Evolutionary conservation across 1,284 basidiomycete species (phyloP).

Genomic region (Heterobasidion occidentale): DNA sequence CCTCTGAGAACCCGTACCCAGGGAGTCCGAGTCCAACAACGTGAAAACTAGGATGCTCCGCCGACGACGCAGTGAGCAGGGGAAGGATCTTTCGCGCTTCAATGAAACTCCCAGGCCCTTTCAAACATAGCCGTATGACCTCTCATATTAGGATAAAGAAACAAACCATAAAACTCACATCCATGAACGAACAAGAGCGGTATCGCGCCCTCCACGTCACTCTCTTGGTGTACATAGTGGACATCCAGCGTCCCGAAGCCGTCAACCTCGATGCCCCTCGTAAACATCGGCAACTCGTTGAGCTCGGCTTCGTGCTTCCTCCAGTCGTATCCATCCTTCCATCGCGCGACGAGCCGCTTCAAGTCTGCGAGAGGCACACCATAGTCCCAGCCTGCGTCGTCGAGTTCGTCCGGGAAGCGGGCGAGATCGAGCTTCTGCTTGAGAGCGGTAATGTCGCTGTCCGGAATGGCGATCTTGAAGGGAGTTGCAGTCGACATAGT

Average conservation of each 20-base stretch:
- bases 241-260: slow-evolving; percentile 34
- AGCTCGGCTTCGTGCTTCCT: slow-evolving; percentile 32
- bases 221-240: slow-evolving; percentile 44
- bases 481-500: slow-evolving; percentile 19
- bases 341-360: slow-evolving; percentile 30
- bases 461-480: slow-evolving; percentile 35
- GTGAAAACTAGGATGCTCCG: slow-evolving; percentile 31
- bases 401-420: slow-evolving; percentile 40
- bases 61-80: slow-evolving; percentile 14
- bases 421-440: slow-evolving; percentile 31
- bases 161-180: neutral
- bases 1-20: slow-evolving; percentile 30
- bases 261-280: slow-evolving; percentile 33
- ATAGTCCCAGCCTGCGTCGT: slow-evolving; percentile 35
- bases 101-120: slow-evolving; percentile 37
- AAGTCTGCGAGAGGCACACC: slow-evolving; percentile 41
- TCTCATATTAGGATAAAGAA: neutral
- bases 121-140: neutral
- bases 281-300: slow-evolving; percentile 42
- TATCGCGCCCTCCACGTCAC: slow-evolving; percentile 30
- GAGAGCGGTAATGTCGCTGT: slow-evolving; percentile 27
- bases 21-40: slow-evolving; percentile 37
- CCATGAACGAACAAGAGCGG: slow-evolving; percentile 39
- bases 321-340: slow-evolving; percentile 43
- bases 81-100: slow-evolving; percentile 28